Evolutionary conservation across 257 asterid species (phyloP), one percentile per base, ranked within the genome.

Genomic region (Rubia yunnanensis): DNA sequence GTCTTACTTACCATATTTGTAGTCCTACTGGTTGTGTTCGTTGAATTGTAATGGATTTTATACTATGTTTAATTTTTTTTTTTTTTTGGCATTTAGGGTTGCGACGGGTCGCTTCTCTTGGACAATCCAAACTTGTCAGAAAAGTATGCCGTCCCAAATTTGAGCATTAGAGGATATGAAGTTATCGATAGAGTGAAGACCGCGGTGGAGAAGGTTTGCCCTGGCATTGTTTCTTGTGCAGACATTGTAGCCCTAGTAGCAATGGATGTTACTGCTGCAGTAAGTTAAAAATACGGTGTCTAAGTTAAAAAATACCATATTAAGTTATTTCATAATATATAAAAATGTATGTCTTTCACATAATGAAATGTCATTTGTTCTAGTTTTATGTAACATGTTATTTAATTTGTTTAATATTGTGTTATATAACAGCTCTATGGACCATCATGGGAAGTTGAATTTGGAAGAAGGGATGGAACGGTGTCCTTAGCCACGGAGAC

Each of bases 101-200:
- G 89, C 10, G 89, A 84, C 49, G 89, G 76, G n/a, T 84, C 89
- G 7, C 70, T 81, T 18, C 68, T 81, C 7, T 69, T 84, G 71
- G 69, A 84, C 74, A 76, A 79, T 15, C 69, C 74, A 0, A 74
- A 76, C 3, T 78, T 74, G 67, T 71, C 87, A 1, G 87, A 84
- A 65, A 84, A 78, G 60, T 66, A 82, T 38, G 62, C 84, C 24
- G 0, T 49, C 3, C 90, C 90, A 4, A 84, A 84, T 60, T 64
- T 72, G 54, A 79, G 79, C 60, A 76, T 84, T 1, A 72, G 81
- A 63, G 90, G 87, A 44, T 84, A 55, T 34, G 75, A 75, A 44
- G 57, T 80, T 14, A 79, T 84, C 13, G 90, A 84, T 34, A 77
- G 59, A 63, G 90, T 78, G 35, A 82, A 84, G 73, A 5, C 76